Percentiles rank a stretch among this genome's conserved stretches.
phyloP scores from a whole-genome alignment of 768 basidiomycete species.

The Leccinellum rugosiceps region DNA sequence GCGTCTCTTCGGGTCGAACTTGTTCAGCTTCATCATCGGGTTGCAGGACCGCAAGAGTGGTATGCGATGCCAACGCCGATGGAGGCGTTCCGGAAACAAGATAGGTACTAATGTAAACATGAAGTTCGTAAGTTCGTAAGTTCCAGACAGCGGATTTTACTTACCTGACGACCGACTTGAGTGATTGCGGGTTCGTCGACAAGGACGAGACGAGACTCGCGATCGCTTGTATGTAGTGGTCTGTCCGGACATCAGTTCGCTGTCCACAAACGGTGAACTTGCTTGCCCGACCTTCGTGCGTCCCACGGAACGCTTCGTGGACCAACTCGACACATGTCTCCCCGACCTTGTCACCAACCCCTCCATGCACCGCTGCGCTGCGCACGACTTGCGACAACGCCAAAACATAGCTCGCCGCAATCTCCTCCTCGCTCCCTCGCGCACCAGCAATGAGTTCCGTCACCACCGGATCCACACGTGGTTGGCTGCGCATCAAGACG shows the following conservation, averaged over 20 bases:
- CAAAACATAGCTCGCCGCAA: constrained; percentile 71
- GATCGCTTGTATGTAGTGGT: constrained; percentile 65
- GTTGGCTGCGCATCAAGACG: constrained; percentile 84
- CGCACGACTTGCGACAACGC: constrained; percentile 75
- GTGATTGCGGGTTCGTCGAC: constrained; percentile 56
- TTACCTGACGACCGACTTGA: constrained; percentile 66
- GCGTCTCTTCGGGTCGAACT: constrained; percentile 33
- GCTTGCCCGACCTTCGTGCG: constrained; percentile 52
- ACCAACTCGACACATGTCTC: constrained; percentile 75
- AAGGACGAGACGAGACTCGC: constrained; percentile 63
- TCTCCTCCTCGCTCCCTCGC: constrained; percentile 59
- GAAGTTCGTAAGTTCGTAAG: too few species aligned
- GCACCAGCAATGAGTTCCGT: constrained; percentile 75
- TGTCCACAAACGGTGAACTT: rapidly evolving
- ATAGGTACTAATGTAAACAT: constrained; percentile 54
- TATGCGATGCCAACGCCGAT: constrained; percentile 57
- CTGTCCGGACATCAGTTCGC: constrained; percentile 34
- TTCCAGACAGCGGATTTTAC: constrained; percentile 26
- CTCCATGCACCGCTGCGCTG: constrained; percentile 55
- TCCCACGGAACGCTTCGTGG: constrained; percentile 72
- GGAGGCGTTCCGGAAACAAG: constrained; percentile 68
- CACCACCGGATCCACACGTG: constrained; percentile 90
- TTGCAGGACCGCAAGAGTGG: constrained; percentile 55
- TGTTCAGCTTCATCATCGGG: constrained; percentile 39
- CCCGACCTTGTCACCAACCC: constrained; percentile 73